These are phyloP conservation scores for Fusarium austroafricanum DNA, from an alignment of 2,329 filamentous ascomycete species.

Conservation along the genomic window DNA sequence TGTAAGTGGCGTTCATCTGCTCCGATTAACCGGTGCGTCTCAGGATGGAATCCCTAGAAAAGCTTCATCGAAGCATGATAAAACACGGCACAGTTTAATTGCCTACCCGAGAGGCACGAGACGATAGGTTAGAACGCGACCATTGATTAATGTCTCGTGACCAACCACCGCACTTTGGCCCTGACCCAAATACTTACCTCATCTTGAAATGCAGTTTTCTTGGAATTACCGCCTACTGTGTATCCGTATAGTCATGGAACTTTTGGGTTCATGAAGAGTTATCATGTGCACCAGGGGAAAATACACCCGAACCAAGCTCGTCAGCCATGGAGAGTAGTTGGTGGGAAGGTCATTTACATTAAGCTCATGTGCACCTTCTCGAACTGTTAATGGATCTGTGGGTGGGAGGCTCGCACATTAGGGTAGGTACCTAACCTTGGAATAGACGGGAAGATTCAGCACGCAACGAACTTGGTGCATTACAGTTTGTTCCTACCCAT, in stretches of 20 bases:
- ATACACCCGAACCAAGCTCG: background rate
- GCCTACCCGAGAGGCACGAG: background rate
- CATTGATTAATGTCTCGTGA: background rate
- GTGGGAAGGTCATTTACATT: background rate
- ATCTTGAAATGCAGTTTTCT: background rate
- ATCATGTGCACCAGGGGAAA: background rate
- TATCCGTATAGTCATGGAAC: background rate
- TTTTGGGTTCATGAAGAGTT: background rate
- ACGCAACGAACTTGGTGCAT: background rate
- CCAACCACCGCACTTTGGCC: background rate
- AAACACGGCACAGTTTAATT: slow-evolving; percentile 4
- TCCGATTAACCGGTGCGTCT: slow-evolving; percentile 15
- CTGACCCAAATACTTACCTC: background rate
- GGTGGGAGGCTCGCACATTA: background rate
- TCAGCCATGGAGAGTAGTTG: too few relatives aligned
- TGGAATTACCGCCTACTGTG: background rate
- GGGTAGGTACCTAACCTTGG: background rate
- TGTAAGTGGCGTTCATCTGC: slow-evolving; percentile 20
- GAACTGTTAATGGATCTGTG: background rate
- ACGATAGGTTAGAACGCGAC: background rate
- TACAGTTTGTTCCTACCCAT: too few relatives aligned
- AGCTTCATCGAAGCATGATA: slow-evolving; percentile 1
- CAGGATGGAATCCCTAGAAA: slow-evolving; percentile 3
- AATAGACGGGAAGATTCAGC: background rate
- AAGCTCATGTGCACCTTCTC: background rate